Evolutionary conservation across 2,329 filamentous ascomycete species (phyloP).

Genomic region (Eutypa lata): DNA sequence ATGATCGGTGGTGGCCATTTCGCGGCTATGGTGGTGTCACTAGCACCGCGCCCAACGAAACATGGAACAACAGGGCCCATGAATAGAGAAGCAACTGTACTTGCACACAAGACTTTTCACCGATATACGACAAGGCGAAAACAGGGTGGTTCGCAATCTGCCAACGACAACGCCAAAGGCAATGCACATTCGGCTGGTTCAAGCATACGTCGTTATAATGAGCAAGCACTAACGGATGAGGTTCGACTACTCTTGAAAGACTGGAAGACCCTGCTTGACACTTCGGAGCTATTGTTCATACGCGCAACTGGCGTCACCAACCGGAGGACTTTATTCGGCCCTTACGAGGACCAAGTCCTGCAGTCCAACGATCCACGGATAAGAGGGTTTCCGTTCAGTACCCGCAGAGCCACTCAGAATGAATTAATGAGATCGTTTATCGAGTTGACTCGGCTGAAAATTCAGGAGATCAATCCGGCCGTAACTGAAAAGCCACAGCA

Average conservation of each 20-base stretch:
- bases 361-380: conserved; percentile 75
- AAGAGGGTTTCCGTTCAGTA: conserved; percentile 89
- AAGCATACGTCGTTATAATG: conserved; percentile 86
- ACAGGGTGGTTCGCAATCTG: conserved; percentile 91
- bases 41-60: conserved; percentile 76
- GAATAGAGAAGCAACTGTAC: conserved; percentile 80
- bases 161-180: conserved; percentile 92
- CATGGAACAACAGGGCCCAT: conserved; percentile 64
- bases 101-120: conserved; percentile 97
- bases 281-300: conserved; percentile 81
- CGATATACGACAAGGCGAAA: conserved; percentile 94
- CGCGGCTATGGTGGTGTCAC: conserved; percentile 89
- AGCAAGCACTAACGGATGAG: conserved; percentile 84
- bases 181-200: conserved; percentile 92
- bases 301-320: conserved; percentile 87
- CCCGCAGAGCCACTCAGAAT: conserved; percentile 83
- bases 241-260: conserved; percentile 76
- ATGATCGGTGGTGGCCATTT: conserved; percentile 99
- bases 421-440: conserved; percentile 94
- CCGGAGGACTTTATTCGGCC: conserved; percentile 80
- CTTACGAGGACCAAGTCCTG: conserved; percentile 85
- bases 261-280: conserved; percentile 85
- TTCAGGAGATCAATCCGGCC: conserved; percentile 71
- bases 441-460: conserved; percentile 86
- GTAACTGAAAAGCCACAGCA: conserved; percentile 46